These are phyloP conservation scores for Tothia fuscella DNA, from an alignment of 2,329 filamentous ascomycete species.

Conservation along the genomic window DNA sequence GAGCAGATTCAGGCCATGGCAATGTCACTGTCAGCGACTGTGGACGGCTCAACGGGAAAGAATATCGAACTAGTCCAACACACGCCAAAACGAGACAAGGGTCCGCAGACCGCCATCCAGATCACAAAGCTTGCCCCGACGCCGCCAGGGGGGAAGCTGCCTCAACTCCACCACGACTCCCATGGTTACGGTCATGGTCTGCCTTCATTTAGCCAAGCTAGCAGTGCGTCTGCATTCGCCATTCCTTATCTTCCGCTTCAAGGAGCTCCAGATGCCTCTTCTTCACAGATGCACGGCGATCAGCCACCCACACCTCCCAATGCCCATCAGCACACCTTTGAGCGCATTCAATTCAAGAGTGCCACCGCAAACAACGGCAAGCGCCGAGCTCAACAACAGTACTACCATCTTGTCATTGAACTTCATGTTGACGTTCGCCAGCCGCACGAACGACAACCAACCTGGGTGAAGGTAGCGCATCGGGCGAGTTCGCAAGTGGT, in stretches of 20 bases:
- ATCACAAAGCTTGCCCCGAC: slow-evolving; percentile 59
- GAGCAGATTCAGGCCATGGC: slow-evolving; percentile 61
- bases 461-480: slow-evolving; percentile 59
- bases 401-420: slow-evolving; percentile 83
- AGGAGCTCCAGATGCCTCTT: not conserved
- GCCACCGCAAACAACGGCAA: slow-evolving; percentile 92
- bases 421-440: slow-evolving; percentile 58
- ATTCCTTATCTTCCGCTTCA: slow-evolving; percentile 32
- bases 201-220: slow-evolving; percentile 18
- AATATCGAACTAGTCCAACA: slow-evolving; percentile 78
- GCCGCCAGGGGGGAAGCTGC: slow-evolving; percentile 35
- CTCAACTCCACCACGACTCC: slow-evolving; percentile 13
- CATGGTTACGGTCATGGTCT: slow-evolving; percentile 28
- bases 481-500: slow-evolving; percentile 71
- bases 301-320: slow-evolving; percentile 15
- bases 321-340: slow-evolving; percentile 52
- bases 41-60: slow-evolving; percentile 64
- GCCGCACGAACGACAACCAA: slow-evolving; percentile 31
- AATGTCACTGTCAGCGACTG: slow-evolving; percentile 74
- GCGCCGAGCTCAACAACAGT: slow-evolving; percentile 78
- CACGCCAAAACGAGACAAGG: slow-evolving; percentile 83
- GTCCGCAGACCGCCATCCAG: slow-evolving; percentile 60
- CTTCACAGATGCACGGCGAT: too few species aligned
- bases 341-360: slow-evolving; percentile 88
- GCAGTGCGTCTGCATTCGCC: not conserved